Percentiles rank a stretch among this genome's conserved stretches.
Evolutionary conservation across 805 yeast genomes (phyloP).

Genomic region (Lipomyces sp.): DNA sequence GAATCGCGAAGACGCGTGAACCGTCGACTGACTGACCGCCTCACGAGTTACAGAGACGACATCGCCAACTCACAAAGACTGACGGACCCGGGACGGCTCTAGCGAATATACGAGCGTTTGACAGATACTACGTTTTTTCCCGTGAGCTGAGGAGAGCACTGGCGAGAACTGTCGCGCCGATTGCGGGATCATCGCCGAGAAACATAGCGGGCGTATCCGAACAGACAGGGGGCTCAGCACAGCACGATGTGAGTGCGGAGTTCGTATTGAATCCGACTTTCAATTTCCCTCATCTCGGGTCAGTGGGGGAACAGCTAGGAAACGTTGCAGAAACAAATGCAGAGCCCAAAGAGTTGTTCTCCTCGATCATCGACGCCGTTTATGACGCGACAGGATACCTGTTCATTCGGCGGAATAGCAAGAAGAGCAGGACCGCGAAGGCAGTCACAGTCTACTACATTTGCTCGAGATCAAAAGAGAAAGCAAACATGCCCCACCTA

Average conservation of each 20-base stretch:
- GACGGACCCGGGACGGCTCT: conserved; percentile 2
- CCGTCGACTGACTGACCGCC: background rate
- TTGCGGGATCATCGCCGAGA: background rate
- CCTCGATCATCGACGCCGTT: conserved; percentile 13
- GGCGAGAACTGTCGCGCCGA: background rate
- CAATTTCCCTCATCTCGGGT: conserved; percentile 3
- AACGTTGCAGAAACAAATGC: background rate
- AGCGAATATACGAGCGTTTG: conserved; percentile 7
- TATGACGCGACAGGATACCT: conserved; percentile 14
- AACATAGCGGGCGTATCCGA: background rate
- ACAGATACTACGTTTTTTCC: conserved; percentile 11
- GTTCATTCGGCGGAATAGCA: conserved; percentile 11
- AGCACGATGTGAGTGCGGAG: conserved; percentile 6
- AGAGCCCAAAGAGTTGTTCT: conserved; percentile 13
- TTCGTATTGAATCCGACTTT: conserved; percentile 1
- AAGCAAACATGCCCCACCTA: conserved; percentile 12
- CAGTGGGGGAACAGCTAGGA: background rate
- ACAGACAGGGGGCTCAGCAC: background rate
- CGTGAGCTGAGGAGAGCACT: conserved; percentile 12
- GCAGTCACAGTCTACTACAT: conserved; percentile 15
- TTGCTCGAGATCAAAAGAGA: conserved; percentile 15
- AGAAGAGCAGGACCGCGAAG: conserved; percentile 1
- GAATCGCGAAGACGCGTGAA: background rate
- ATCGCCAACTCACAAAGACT: background rate
- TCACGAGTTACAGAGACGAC: conserved; percentile 1